A percentile compares a stretch with the other conserved stretches of the same genome.
Conservation (phyloP, 1,284 basidiomycete species). For the Phylloboletellus chloephorus region DNA sequence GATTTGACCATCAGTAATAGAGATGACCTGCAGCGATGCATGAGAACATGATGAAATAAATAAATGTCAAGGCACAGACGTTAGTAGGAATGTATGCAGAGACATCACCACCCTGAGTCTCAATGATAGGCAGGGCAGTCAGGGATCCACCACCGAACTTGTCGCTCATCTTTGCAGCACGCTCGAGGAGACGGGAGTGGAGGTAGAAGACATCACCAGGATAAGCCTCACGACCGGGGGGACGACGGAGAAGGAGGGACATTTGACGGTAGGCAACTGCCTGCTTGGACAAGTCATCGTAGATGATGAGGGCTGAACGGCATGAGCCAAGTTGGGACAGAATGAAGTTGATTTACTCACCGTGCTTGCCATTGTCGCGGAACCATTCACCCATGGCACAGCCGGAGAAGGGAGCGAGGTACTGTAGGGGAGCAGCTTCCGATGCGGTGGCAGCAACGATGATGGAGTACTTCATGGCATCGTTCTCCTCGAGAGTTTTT, state of each 20-base stretch:
- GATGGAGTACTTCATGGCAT: conserved; percentile 99
- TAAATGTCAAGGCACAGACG: conserved; percentile 39
- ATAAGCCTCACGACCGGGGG: conserved; percentile 99
- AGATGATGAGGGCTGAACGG: conserved; percentile 86
- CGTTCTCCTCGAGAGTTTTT: conserved; percentile 98
- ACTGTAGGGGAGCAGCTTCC: conserved; percentile 97
- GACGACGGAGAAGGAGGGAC: conserved; percentile 98
- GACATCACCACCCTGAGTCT: conserved; percentile 99
- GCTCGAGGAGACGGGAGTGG: conserved; percentile 99
- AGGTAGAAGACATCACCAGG: conserved; percentile 99
- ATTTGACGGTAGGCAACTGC: conserved; percentile 99
- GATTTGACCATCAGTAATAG: conserved; percentile 97
- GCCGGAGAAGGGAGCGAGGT: conserved; percentile 99
- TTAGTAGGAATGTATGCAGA: conserved; percentile 93
- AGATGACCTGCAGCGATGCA: conserved; percentile 66
- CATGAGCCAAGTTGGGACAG: conserved; percentile 10
- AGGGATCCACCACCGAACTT: conserved; percentile 97
- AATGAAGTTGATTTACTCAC: conserved; percentile 36
- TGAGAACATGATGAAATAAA: neutral
- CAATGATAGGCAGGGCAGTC: conserved; percentile 98
- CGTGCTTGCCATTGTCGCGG: conserved; percentile 98
- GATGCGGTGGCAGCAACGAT: conserved; percentile 99
- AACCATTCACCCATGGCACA: conserved; percentile 99
- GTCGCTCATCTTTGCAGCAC: conserved; percentile 99
- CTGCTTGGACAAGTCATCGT: conserved; percentile 99